Base-by-base conservation (phyloP, 768 basidiomycete species). In the Neoboletus subvelutipes region DNA sequence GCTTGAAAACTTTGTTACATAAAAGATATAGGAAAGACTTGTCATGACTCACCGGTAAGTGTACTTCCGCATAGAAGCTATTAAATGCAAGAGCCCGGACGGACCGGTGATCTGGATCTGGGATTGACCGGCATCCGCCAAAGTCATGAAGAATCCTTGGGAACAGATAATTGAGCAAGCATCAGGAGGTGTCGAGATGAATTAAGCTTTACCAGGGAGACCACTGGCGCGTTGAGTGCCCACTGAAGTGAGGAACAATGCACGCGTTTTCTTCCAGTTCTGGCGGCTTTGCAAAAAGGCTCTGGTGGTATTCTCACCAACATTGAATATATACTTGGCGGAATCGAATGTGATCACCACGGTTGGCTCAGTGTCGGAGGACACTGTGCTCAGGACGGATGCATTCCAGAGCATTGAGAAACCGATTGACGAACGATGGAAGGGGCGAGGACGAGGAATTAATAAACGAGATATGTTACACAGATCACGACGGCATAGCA, bases 261-360 rank as follows among this genome's bases (percentile, higher is more conserved):
- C 86, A 37, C 78, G 80, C 5, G 88, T 77, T 62, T 83, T 88
- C 67, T 79, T 83, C 80, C 90, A 83, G 48, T 83, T 83, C 45
- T 80, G 75, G 60, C 75, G 76, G 56, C 83, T 83, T 73, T 94
- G 88, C 17, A 86, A 72, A 67, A 88, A 89, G 1, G 88, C 75
- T 36, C 95, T 77, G 42, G 84, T 86, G 2, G 88, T 85, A 56
- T 88, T 88, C 71, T 97, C 94, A 9, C 91, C 87, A 20, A 79
- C 84, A 71, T 94, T 94, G 79, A 98, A 93, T 39, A 95, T 78
- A 63, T 94, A 98, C 63, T 92, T 89, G 13, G 82, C 86, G 52
- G 80, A 77, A 61, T 90, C 87, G 68, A 94, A 94, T 1, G 80
- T 78, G 61, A 96, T 72, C 57, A 89, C 73, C 26, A 97, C 73